Evolutionary conservation across 805 yeast genomes (phyloP).

Genomic region (Ogataea wickerhamii): DNA sequence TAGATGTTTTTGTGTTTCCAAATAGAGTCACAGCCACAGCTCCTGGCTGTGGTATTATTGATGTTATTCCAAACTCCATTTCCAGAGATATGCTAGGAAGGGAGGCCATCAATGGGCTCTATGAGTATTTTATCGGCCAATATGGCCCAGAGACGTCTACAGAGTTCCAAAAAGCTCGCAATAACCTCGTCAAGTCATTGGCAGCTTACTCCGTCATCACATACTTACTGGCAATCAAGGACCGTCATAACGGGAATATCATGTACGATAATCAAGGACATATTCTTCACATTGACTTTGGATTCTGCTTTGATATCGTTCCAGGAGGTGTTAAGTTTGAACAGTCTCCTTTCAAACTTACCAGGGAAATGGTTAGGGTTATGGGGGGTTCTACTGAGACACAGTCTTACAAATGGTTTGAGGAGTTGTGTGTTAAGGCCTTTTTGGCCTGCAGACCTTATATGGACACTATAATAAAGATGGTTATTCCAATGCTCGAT

Average conservation of each 20-base stretch:
- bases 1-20: slow-evolving; percentile 90
- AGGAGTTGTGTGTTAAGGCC: slow-evolving; percentile 91
- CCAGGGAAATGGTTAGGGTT: slow-evolving; percentile 93
- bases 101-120: slow-evolving; percentile 96
- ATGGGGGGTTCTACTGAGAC: slow-evolving; percentile 89
- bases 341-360: slow-evolving; percentile 95
- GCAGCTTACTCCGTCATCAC: slow-evolving; percentile 95
- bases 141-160: slow-evolving; percentile 92
- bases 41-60: slow-evolving; percentile 99
- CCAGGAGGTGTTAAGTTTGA: slow-evolving; percentile 99
- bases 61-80: slow-evolving; percentile 90
- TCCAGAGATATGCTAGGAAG: slow-evolving; percentile 98
- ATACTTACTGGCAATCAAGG: slow-evolving; percentile 88
- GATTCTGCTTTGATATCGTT: slow-evolving; percentile 96
- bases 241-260: slow-evolving; percentile 97
- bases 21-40: slow-evolving; percentile 97
- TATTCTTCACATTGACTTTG: slow-evolving; percentile 93
- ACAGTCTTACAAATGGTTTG: slow-evolving; percentile 89
- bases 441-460: slow-evolving; percentile 85
- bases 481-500: slow-evolving; percentile 89
- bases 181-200: slow-evolving; percentile 86
- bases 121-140: slow-evolving; percentile 86
- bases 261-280: slow-evolving; percentile 96
- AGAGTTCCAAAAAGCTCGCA: slow-evolving; percentile 87
- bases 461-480: slow-evolving; percentile 77